Conservation (phyloP, 1,284 basidiomycete species). For the Cystobasidium slooffiae region DNA sequence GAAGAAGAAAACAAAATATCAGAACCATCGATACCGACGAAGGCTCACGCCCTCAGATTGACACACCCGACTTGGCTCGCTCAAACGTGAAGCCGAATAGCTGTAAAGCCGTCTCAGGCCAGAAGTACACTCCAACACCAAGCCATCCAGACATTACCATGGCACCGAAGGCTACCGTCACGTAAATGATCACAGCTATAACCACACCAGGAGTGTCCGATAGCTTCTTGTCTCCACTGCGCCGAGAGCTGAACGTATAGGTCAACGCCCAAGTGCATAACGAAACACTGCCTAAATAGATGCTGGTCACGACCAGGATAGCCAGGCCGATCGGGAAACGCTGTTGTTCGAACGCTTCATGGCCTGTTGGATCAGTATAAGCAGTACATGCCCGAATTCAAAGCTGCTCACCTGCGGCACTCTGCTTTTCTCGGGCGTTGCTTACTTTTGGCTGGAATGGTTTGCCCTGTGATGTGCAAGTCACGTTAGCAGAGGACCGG, state of each 20-base stretch:
- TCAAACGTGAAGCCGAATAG: not conserved
- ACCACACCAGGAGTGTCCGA: not conserved
- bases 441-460: not conserved
- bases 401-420: not conserved
- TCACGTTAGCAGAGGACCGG: not conserved
- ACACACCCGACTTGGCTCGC: not conserved
- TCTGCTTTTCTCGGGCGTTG: not conserved
- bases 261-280: not conserved
- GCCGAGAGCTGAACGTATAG: not conserved
- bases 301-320: conserved; percentile 3
- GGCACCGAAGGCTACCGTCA: not conserved
- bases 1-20: too few relatives aligned
- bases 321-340: not conserved
- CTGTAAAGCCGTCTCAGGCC: not conserved
- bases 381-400: not conserved
- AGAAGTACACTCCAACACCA: not conserved
- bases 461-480: not conserved
- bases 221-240: not conserved
- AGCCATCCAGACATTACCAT: not conserved
- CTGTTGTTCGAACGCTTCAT: not conserved
- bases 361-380: not conserved
- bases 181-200: not conserved
- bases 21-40: too few relatives aligned
- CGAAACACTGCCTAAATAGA: not conserved
- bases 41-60: too few relatives aligned